Evolutionary conservation across 495 filamentous ascomycete species (phyloP).

Genomic region (Symbiotaphrina buchneri): DNA sequence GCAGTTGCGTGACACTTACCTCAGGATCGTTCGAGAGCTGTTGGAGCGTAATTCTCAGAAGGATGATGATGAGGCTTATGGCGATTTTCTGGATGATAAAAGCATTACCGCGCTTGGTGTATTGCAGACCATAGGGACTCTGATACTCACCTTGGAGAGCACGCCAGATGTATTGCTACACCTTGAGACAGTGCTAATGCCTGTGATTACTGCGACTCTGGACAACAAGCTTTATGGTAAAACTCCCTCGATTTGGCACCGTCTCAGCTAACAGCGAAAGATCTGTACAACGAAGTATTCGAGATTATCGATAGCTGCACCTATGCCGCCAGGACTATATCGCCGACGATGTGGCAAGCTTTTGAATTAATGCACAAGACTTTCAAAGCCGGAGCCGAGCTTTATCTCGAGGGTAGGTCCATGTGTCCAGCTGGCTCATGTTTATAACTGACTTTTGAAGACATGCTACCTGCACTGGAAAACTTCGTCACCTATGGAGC

Average conservation of each 20-base stretch:
- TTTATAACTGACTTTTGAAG: constrained; percentile 12
- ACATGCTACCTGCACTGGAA: constrained; percentile 94
- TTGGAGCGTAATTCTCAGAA: constrained; percentile 58
- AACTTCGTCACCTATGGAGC: constrained; percentile 90
- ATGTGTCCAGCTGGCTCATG: not conserved
- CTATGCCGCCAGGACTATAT: constrained; percentile 90
- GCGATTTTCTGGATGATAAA: constrained; percentile 92
- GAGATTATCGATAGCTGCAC: constrained; percentile 99
- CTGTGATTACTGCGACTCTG: constrained; percentile 82
- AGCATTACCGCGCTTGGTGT: constrained; percentile 94
- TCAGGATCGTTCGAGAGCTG: constrained; percentile 80
- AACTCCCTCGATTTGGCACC: constrained; percentile 1
- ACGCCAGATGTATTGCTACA: constrained; percentile 86
- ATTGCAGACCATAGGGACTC: constrained; percentile 88
- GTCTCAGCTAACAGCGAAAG: constrained; percentile 12
- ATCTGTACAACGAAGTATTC: constrained; percentile 93
- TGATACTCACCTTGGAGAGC: constrained; percentile 91
- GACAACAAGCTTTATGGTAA: constrained; percentile 87
- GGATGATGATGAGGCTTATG: constrained; percentile 49
- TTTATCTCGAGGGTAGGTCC: constrained; percentile 54
- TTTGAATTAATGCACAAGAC: constrained; percentile 92
- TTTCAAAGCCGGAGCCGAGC: constrained; percentile 89
- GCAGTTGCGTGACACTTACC: constrained; percentile 87
- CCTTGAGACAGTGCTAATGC: constrained; percentile 88
- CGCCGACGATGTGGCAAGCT: constrained; percentile 91